These are phyloP conservation scores for Debaryomycetaceae sp. DNA, from an alignment of 1,139 yeast species.

Conservation along the genomic window DNA sequence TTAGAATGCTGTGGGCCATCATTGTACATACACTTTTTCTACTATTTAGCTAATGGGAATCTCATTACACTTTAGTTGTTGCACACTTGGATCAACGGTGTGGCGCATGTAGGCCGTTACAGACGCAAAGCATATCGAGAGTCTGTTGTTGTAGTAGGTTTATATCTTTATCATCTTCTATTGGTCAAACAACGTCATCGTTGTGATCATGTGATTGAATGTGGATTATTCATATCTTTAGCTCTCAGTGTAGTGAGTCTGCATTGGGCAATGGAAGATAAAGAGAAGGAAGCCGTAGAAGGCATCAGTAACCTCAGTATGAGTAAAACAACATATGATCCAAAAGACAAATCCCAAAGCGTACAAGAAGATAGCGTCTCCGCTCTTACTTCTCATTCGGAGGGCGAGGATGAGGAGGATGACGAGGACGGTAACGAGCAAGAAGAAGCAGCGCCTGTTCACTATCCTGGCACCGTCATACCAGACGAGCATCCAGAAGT, in stretches of 20 bases:
- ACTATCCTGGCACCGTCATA: constrained; percentile 47
- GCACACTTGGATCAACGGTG: too few species aligned
- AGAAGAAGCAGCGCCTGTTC: constrained; percentile 33
- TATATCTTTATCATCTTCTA: not conserved
- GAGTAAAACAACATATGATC: not conserved
- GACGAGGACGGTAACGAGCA: constrained; percentile 21
- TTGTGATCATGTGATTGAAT: too few species aligned
- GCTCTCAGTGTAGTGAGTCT: too few species aligned
- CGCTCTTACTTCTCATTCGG: constrained; percentile 10
- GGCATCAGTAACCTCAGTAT: not conserved
- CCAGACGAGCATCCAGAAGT: constrained; percentile 51
- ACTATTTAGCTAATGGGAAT: not conserved
- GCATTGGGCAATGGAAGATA: not conserved
- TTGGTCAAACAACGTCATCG: not conserved
- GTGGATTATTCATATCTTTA: too few species aligned
- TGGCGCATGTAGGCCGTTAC: not conserved
- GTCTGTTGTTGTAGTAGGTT: not conserved
- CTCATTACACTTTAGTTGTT: not conserved
- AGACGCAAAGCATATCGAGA: not conserved
- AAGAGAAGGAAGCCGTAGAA: not conserved
- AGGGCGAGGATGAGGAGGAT: constrained; percentile 8
- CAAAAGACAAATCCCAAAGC: not conserved
- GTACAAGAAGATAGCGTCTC: constrained; percentile 1
- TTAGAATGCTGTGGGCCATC: not conserved
- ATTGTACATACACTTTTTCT: not conserved